Percentiles rank a stretch among this genome's conserved stretches.
phyloP scores from a whole-genome alignment of 805 yeast genomes.

The Nematodospora valgi region DNA sequence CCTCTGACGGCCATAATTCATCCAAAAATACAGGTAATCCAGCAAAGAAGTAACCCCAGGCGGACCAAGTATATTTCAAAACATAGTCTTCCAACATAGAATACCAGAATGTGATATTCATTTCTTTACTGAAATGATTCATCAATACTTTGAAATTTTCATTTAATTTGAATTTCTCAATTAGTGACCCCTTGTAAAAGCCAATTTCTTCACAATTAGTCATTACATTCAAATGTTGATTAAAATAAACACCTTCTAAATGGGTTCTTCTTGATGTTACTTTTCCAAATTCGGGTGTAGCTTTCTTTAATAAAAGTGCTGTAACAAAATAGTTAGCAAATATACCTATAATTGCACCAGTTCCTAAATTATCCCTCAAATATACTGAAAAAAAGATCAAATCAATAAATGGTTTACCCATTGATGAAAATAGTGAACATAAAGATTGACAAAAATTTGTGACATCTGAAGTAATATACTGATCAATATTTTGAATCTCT shows the following conservation, averaged over 20 bases:
- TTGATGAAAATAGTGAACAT: constrained; percentile 77
- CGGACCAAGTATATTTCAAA: constrained; percentile 91
- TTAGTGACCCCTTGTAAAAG: constrained; percentile 81
- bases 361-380: constrained; percentile 80
- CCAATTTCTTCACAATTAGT: constrained; percentile 92
- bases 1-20: constrained; percentile 33
- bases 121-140: constrained; percentile 51
- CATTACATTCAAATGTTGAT: constrained; percentile 79
- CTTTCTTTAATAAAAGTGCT: constrained; percentile 65
- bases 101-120: constrained; percentile 61
- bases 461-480: constrained; percentile 82
- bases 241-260: constrained; percentile 86
- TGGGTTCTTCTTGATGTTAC: constrained; percentile 69
- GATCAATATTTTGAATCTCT: constrained; percentile 67
- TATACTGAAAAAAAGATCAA: constrained; percentile 79
- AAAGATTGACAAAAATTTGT: constrained; percentile 76
- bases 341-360: constrained; percentile 80
- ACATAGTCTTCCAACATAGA: constrained; percentile 80
- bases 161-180: constrained; percentile 67
- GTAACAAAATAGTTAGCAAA: constrained; percentile 77
- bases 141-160: constrained; percentile 55
- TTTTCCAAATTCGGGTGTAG: constrained; percentile 83
- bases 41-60: constrained; percentile 87
- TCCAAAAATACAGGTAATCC: constrained; percentile 82
- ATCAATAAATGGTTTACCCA: constrained; percentile 91